Base-by-base conservation (phyloP, 345 rosid genomes). In the Eucalyptus rudis region DNA sequence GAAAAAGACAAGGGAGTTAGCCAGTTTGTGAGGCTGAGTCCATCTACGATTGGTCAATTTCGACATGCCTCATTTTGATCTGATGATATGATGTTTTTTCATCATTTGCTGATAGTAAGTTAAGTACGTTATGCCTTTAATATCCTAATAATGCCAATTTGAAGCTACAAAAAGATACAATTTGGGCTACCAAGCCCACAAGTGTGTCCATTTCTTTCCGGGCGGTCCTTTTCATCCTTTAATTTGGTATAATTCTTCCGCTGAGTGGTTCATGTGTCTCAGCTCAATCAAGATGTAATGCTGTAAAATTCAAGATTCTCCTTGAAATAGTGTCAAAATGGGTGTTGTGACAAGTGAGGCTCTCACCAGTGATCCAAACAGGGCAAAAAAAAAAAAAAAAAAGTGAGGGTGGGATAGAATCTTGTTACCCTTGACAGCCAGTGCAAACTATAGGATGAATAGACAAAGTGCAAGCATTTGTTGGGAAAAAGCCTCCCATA, bases 361-460 rank as follows among this genome's bases (percentile, higher is more conserved):
- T 71, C 27, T 71, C 45, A 36, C 44, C 51, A 86, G 44, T 71
- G 83, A 71, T 14, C 27, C 83, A 5, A 71, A 71, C 83, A 71
- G 83, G 8, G 83, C 27, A 10, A 71, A 71, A 68, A 68, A 29
- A 86, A 54, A 44, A 47, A 50, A 59, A 54, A 44, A 25, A 20
- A 51, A 36, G 71, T 79, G 25, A 62, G 56, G 44, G 79, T 45
- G 49, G 86, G 44, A 86, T 40, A 49, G 40, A 51, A 22, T 29
- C 52, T 86, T 31, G 22, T 86, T 24, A 97, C 99, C 97, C 93
- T 95, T 45, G 99, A 97, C 24, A 97, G 94, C 99, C 99, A 97
- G 95, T 97, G 99, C 90, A 96, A 91, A 86, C 98, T 95, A 91
- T 93, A 90, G 86, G 97, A 95, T 14, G 99, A 94, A 59, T 95